Base-by-base conservation (phyloP, 371 early-diverging fungal genomes). In the Apophysomyces trapeziformis region DNA sequence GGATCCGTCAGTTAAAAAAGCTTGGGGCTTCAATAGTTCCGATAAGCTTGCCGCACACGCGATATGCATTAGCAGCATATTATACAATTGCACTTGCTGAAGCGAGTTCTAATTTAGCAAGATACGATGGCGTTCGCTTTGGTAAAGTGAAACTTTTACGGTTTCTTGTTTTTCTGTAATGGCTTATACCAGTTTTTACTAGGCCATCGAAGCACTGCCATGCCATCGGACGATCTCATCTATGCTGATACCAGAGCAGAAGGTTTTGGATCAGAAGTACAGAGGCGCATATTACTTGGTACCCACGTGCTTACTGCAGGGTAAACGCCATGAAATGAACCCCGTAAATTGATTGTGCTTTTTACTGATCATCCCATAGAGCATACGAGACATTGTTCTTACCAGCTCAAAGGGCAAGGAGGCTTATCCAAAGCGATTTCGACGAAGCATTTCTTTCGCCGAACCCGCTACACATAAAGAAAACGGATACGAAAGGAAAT, bases 51-150 rank as follows among this genome's bases (percentile, higher is more conserved):
- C 93, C 94, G 1, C 84, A 88, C 70, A 90, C 90, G 0, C 72
- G 79, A 14, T 72, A 84, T 43, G 90, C 95, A 2, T 83, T 97
- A 21, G 85, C 96, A 13, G 87, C 94, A 1, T 97, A 97, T 73
- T 94, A 96, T 68, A 90, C 92, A 1, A 73, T 97, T 57, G 96
- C 95, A 4, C 84, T 92, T 7, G 96, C 96, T 9, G 98, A 97
- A 76, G 97, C 98, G 5, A 89, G 92, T 12, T 95, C 95, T 14
- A 96, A 96, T 69, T 69, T 97, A 67, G 90, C 96, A 59, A 80
- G 94, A 61, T 97, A 86, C 65, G 95, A 96, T 74, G 98, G 98
- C 2, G 69, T 94, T 12, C 85, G 94, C 58, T 96, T 91, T 74
- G 97, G 95, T 82, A 70, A 9, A 0, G 5, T 21, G 4, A 57